Base-by-base conservation (phyloP, 1,284 basidiomycete genomes). In the Cutaneotrichosporon dermatis region DNA sequence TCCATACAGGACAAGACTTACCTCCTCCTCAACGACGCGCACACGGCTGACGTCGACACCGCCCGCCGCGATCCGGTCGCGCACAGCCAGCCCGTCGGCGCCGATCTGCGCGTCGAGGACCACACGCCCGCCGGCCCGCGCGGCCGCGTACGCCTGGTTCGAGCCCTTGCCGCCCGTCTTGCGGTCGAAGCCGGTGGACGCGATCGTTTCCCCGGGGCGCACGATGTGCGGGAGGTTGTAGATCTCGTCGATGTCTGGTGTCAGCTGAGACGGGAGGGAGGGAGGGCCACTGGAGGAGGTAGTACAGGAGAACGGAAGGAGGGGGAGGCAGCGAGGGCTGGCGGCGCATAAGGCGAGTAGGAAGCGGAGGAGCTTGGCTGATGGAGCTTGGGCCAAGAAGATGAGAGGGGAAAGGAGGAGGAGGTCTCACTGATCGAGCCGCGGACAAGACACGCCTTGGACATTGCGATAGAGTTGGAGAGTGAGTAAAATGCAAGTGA, bases 141-240 rank as follows among this genome's bases (percentile, higher is more conserved):
- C 80, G 2, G 76, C 70, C 0, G 80, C 74, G 40, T 74, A 76
- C 12, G 80, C 78, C 58, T 80, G 79, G 61, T 82, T 82, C 6
- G 80, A 80, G n/a, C 81, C 81, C 63, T 82, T 82, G 0, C 81
- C 81, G 7, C 81, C 81, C 6, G 77, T 73, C 48, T 74, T 68
- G 25, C 75, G 71, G 16, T 74, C 70, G 53, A 77, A 74, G 0
- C 60, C 63, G 7, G 71, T 75, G 0, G 79, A 80, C 4, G 79
- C 74, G 57, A 81, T 77, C 6, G 81, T 82, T 67, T 82, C 80
- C 0, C 81, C 81, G 0, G 78, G 73, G 6, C 69, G 63, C 15
- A 81, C 80, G 57, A 80, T 78, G 57, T 80, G 78, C 0, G 76
- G 73, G 2, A 81, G 66, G 35, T 65, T 58, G 68, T 79, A 80